Percentiles rank a stretch among this genome's conserved stretches.
Evolutionary conservation across 2,329 filamentous ascomycete species (phyloP).

Genomic region (Arthrocladium fulminans): DNA sequence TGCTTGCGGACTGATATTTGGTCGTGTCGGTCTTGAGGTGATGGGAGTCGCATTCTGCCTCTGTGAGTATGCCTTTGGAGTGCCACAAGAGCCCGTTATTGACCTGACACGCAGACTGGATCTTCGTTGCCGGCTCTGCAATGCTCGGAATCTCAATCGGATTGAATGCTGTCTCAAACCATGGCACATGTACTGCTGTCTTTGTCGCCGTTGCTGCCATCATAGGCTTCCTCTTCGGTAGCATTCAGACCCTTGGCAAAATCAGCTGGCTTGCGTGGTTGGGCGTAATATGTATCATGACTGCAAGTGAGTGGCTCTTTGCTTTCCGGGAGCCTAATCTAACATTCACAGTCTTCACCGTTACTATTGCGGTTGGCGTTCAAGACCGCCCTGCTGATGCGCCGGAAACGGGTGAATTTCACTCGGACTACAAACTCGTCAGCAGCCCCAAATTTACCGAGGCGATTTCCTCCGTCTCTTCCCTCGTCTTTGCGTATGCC

Average conservation of each 20-base stretch:
- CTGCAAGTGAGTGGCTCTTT: slow-evolving; percentile 29
- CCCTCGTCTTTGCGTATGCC: slow-evolving; percentile 26
- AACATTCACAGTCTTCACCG: slow-evolving; percentile 32
- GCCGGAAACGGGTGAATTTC: slow-evolving; percentile 24
- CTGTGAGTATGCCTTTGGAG: slow-evolving; percentile 46
- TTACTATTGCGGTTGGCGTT: slow-evolving; percentile 25
- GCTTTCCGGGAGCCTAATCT: neutral
- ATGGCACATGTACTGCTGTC: slow-evolving; percentile 52
- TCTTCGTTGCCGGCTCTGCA: slow-evolving; percentile 48
- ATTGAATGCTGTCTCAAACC: slow-evolving; percentile 51
- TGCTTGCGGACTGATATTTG: slow-evolving; percentile 43
- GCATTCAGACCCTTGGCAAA: slow-evolving; percentile 50
- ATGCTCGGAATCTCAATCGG: slow-evolving; percentile 52
- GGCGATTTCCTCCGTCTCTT: slow-evolving; percentile 26
- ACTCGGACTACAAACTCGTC: slow-evolving; percentile 25
- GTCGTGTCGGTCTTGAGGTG: slow-evolving; percentile 51
- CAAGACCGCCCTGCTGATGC: slow-evolving; percentile 30
- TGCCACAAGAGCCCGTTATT: slow-evolving; percentile 29
- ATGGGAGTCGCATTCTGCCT: slow-evolving; percentile 45
- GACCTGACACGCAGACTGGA: slow-evolving; percentile 29
- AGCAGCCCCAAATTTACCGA: slow-evolving; percentile 22
- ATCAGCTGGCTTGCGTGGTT: slow-evolving; percentile 55
- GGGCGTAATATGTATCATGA: slow-evolving; percentile 51
- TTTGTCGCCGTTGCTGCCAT: slow-evolving; percentile 47
- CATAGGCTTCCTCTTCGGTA: slow-evolving; percentile 42